Evolutionary conservation across 1,284 basidiomycete species (phyloP).

Genomic region (Amylostereum areolatum): DNA sequence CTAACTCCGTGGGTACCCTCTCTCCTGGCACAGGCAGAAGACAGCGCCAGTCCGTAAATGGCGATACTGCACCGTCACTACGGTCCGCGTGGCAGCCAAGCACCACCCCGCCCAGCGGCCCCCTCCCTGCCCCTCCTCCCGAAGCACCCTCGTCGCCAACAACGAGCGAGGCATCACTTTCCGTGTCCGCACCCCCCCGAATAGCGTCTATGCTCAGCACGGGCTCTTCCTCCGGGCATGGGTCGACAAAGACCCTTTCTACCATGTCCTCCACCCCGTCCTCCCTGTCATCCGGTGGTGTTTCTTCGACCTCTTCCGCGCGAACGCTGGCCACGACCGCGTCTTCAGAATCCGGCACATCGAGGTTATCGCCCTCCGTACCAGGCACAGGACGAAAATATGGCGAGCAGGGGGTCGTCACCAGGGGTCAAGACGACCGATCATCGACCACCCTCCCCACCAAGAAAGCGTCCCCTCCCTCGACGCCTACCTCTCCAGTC

Average conservation of each 20-base stretch:
- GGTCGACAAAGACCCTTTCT: neutral
- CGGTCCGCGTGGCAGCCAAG: neutral
- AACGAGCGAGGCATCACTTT: neutral
- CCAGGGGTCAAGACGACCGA: too few relatives aligned
- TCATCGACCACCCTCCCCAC: too few relatives aligned
- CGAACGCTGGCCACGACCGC: neutral
- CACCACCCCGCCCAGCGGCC: neutral
- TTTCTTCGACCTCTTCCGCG: neutral
- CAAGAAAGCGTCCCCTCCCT: neutral
- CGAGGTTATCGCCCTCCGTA: too few relatives aligned
- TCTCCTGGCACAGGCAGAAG: neutral
- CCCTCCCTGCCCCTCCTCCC: neutral
- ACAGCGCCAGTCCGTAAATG: neutral
- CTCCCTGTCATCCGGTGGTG: neutral
- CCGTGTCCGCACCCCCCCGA: neutral
- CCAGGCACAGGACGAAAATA: too few relatives aligned
- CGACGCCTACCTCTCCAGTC: constrained; percentile 4
- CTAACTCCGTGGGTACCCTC: neutral
- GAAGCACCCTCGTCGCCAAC: neutral
- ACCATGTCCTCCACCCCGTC: neutral
- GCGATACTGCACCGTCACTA: neutral
- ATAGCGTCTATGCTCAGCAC: neutral
- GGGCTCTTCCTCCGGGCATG: neutral
- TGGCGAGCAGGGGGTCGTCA: too few relatives aligned
- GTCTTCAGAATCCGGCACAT: neutral